phyloP scores from a whole-genome alignment of 2,329 filamentous ascomycete species.

The Trichoderma koningii region DNA sequence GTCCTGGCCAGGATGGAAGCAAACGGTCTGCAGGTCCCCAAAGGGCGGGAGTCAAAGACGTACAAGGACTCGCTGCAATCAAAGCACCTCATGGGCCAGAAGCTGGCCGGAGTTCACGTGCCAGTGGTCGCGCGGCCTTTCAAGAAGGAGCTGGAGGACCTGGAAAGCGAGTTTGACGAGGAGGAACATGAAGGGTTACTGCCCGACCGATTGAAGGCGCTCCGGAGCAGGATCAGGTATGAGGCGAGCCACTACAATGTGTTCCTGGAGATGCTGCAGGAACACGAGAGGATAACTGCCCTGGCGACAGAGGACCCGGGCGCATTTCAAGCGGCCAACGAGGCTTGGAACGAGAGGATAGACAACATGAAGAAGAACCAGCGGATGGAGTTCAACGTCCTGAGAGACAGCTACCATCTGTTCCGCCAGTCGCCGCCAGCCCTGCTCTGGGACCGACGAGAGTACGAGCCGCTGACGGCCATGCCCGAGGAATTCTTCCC shows the following conservation, averaged over 20 bases:
- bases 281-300: slow-evolving; percentile 36
- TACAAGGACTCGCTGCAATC: slow-evolving; percentile 34
- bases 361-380: slow-evolving; percentile 39
- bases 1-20: slow-evolving; percentile 51
- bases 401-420: slow-evolving; percentile 57
- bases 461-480: slow-evolving; percentile 68
- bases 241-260: slow-evolving; percentile 30
- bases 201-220: slow-evolving; percentile 33
- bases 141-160: slow-evolving; percentile 45
- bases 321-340: slow-evolving; percentile 37
- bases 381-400: slow-evolving; percentile 42
- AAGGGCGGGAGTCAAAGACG: slow-evolving; percentile 44
- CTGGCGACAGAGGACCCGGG: slow-evolving; percentile 31
- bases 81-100: slow-evolving; percentile 31
- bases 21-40: slow-evolving; percentile 47
- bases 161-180: slow-evolving; percentile 38
- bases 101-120: slow-evolving; percentile 37
- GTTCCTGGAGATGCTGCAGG: slow-evolving; percentile 40
- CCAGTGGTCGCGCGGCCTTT: slow-evolving; percentile 45
- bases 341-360: slow-evolving; percentile 42
- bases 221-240: slow-evolving; percentile 37
- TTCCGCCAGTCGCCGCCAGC: slow-evolving; percentile 52
- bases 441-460: slow-evolving; percentile 69
- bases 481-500: slow-evolving; percentile 67
- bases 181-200: neutral